Evolutionary conservation across 345 rosid species (phyloP).

Genomic region (Citrus medica): DNA sequence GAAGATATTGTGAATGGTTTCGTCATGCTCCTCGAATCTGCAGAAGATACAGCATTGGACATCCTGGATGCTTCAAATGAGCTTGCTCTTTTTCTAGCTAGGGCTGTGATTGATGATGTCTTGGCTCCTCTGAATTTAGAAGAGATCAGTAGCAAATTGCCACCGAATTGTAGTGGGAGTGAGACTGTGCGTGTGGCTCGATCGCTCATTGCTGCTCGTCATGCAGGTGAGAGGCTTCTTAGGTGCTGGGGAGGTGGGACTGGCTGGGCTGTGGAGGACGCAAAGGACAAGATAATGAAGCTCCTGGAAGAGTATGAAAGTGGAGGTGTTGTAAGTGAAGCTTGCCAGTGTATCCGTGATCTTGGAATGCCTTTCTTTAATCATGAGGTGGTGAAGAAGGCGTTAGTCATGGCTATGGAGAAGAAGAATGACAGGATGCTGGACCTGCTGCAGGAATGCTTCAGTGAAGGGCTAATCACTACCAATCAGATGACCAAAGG

Average conservation of each 20-base stretch:
- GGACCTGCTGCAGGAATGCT: conserved; percentile 83
- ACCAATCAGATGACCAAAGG: conserved; percentile 93
- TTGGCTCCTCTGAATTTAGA: conserved; percentile 87
- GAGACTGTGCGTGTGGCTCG: conserved; percentile 78
- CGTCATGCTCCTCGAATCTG: conserved; percentile 88
- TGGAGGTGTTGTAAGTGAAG: conserved; percentile 88
- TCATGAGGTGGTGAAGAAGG: conserved; percentile 99
- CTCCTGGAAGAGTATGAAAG: conserved; percentile 89
- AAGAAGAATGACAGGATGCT: conserved; percentile 89
- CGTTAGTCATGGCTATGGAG: conserved; percentile 99
- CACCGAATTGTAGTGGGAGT: conserved; percentile 78
- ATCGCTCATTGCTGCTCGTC: conserved; percentile 85
- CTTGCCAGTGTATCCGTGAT: conserved; percentile 96
- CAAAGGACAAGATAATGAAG: conserved; percentile 96
- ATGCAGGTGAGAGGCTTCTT: conserved; percentile 94
- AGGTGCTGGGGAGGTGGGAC: conserved; percentile 99
- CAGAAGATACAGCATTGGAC: conserved; percentile 95
- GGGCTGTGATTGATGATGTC: conserved; percentile 97
- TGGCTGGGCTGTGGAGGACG: conserved; percentile 99
- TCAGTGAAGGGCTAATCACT: conserved; percentile 85
- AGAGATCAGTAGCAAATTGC: conserved; percentile 72
- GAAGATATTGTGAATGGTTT: conserved; percentile 92
- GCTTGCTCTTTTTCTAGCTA: conserved; percentile 91
- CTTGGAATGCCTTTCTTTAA: conserved; percentile 97
- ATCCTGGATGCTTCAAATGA: conserved; percentile 95